Evolutionary conservation across 257 asterid genomes (phyloP).

Genomic region (Solanum piurae): DNA sequence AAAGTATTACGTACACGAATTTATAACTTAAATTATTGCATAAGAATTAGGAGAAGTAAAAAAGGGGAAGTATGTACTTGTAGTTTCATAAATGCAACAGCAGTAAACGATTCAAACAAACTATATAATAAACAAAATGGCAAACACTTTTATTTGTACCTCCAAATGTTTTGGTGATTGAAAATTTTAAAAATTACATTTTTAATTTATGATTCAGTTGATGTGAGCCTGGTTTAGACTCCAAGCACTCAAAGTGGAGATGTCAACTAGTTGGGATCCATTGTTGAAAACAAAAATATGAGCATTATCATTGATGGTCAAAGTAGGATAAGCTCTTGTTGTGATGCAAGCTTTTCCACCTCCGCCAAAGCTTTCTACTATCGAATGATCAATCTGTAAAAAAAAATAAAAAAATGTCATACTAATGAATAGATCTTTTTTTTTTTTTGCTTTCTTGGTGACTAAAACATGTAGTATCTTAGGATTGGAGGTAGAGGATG

Average conservation of each 20-base stretch:
- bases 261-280: conserved; percentile 9
- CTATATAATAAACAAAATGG: too few relatives aligned
- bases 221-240: conserved; percentile 12
- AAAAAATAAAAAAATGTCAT: neutral
- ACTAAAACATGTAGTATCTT: too few relatives aligned
- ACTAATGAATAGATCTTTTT: too few relatives aligned
- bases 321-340: conserved; percentile 14
- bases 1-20: neutral
- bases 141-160: neutral
- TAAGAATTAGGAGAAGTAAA: neutral
- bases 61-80: too few relatives aligned
- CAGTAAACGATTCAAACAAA: too few relatives aligned
- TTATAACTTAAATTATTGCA: neutral
- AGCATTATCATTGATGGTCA: neutral
- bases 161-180: neutral
- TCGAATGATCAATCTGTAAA: conserved; percentile 18
- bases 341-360: conserved; percentile 25
- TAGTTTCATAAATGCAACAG: too few relatives aligned
- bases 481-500: too few relatives aligned
- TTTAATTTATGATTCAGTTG: neutral
- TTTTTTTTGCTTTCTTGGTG: too few relatives aligned
- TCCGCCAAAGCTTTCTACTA: conserved; percentile 27
- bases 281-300: conserved; percentile 18
- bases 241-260: conserved; percentile 21
- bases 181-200: neutral